Evolutionary conservation across 441 rosid genomes (phyloP), one percentile per base, ranked within the genome.

Genomic region (Jatropha podagrica): DNA sequence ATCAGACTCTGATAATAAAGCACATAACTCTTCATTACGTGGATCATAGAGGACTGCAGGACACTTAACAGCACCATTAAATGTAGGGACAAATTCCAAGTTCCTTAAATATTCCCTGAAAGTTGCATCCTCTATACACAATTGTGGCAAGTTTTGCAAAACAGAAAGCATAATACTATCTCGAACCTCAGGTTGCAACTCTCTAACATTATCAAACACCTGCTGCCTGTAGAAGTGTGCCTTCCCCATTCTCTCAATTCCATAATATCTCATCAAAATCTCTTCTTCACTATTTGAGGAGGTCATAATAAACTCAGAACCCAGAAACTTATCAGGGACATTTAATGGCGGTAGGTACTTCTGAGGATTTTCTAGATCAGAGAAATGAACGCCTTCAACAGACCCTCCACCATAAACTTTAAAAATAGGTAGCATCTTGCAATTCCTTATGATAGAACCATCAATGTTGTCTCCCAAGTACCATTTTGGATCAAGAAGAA

Each of bases 401-500:
- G 85, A 75, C 73, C 76, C 88, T 64, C 83, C 88, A 61, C 84
- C 81, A 74, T 92, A 81, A 77, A 91, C 93, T 81, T 83, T 87
- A 83, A 84, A 94, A 77, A 96, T 91, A 61, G 95, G 98, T 73
- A 94, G 88, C 83, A 75, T 84, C 86, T 83, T 88, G 88, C 98
- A 91, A 79, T 80, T 89, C 76, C 85, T 87, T 81, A 90, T 82
- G 84, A 81, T 68, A 74, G 81, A 80, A 71, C 84, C 90, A 58
- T 86, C 89, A 74, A 84, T 76, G 74, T 40, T 78, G 51, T 80
- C 87, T 81, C 90, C 95, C 63, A 86, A 74, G 80, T 92, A 91
- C 99, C 99, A 92, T 84, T 90, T 94, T 72, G 92, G 90, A 84
- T 90, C 89, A 76, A 96, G 90, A 79, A 96, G 88, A 87, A 86